Conservation (phyloP, 2,329 filamentous ascomycete genomes). For the Thelonectria olida region DNA sequence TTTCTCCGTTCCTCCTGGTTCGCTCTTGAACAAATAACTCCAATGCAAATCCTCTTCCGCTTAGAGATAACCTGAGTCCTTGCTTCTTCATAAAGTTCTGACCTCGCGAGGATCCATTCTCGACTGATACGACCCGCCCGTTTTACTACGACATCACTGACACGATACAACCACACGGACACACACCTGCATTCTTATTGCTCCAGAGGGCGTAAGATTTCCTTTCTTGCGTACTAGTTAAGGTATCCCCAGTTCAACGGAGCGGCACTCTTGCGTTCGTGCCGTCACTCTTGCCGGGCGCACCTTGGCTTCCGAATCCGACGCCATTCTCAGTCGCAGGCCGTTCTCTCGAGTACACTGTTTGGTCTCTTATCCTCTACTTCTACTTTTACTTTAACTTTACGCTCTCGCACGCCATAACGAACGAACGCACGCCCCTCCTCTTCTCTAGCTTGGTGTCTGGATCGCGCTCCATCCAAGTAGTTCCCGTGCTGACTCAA, state of each 20-base stretch:
- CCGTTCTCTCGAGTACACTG: not conserved
- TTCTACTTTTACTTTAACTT: not conserved
- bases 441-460: not conserved
- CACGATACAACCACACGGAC: conserved; percentile 8
- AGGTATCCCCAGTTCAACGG: not conserved
- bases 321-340: not conserved
- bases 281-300: too few species aligned
- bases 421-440: conserved; percentile 3
- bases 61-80: too few species aligned
- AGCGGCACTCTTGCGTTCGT: not conserved
- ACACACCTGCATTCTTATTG: not conserved
- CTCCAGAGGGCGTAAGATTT: not conserved
- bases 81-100: too few species aligned
- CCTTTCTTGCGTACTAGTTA: not conserved
- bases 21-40: too few species aligned
- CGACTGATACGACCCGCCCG: not conserved
- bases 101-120: not conserved
- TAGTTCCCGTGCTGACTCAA: conserved; percentile 9
- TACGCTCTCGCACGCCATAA: not conserved
- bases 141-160: conserved; percentile 3
- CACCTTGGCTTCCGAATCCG: not conserved
- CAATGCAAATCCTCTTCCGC: too few species aligned
- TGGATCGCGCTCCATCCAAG: conserved; percentile 3
- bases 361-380: not conserved
- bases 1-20: too few species aligned